Conservation (phyloP, 2,329 filamentous ascomycete genomes). For the Geosmithia morbida region DNA sequence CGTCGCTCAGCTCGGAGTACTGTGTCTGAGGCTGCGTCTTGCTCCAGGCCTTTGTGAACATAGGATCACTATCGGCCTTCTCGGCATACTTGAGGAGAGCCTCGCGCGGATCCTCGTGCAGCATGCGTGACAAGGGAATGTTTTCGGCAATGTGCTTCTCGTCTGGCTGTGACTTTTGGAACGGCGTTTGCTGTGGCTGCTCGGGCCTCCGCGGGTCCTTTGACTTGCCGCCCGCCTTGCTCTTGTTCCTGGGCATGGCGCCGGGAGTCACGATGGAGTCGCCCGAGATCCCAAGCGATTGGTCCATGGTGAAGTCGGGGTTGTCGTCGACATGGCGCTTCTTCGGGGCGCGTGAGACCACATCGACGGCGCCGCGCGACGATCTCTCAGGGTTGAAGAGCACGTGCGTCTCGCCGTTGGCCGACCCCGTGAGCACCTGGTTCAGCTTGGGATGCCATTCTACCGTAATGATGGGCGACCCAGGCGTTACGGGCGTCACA, state of each 20-base stretch:
- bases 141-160: conserved; percentile 77
- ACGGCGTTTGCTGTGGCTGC: conserved; percentile 72
- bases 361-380: conserved; percentile 63
- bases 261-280: conserved; percentile 67
- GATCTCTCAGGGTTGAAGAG: conserved; percentile 85
- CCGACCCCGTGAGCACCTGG: conserved; percentile 88
- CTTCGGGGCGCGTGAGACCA: conserved; percentile 90
- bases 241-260: conserved; percentile 40
- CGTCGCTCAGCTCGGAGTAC: conserved; percentile 80
- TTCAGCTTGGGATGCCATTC: conserved; percentile 92
- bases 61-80: conserved; percentile 78
- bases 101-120: conserved; percentile 91
- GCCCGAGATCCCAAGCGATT: conserved; percentile 65
- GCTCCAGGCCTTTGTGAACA: conserved; percentile 91
- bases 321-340: conserved; percentile 93
- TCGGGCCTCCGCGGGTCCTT: conserved; percentile 74
- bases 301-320: conserved; percentile 71
- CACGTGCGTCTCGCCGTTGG: conserved; percentile 77
- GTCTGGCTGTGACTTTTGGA: conserved; percentile 80
- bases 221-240: conserved; percentile 64
- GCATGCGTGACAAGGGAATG: conserved; percentile 81
- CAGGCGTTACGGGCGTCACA: conserved; percentile 78
- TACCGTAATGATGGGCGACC: conserved; percentile 68
- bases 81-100: conserved; percentile 91
- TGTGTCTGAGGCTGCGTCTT: conserved; percentile 84